Evolutionary conservation across 106 monocot genomes (phyloP), one percentile per base, ranked within the genome.

Genomic region (Allium cepa): DNA sequence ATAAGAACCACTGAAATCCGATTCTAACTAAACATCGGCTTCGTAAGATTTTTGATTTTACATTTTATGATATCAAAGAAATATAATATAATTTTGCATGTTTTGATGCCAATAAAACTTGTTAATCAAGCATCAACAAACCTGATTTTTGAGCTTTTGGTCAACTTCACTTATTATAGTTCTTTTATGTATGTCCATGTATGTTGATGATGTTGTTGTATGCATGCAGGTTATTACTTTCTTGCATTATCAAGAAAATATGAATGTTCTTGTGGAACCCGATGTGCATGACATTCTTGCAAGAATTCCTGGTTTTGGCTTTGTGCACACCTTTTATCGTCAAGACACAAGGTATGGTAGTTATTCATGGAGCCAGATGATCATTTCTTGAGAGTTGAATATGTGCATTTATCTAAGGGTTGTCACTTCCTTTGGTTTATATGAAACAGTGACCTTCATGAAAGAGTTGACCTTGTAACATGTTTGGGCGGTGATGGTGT

Each of bases 401-500:
- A 36, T 36, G 16, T 74, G 45, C 55, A 36, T 69, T 46, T 56
- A 69, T 69, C 27, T 45, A 15, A 26, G 26, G 26, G 12, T 69
- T 69, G 8, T 69, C 36, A 55, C 15, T 69, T 18, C 15, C 56
- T 69, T 69, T 45, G 15, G 56, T 69, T 61, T 47, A 62, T 27
- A 12, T 48, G 66, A 78, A 79, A 72, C 79, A 99, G 99, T 66
- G 87, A 99, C 68, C 99, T 99, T 85, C 99, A 99, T 73, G 99
- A 99, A 72, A 87, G 93, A 80, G 90, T 99, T 84, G 99, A 99
- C 77, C 85, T 99, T 67, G 90, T 99, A 48, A 71, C 93, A 49
- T 99, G 93, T 79, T 83, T 99, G 83, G 99, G 99, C 66, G 99
- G 99, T 26, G 99, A 99, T 82, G 99, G 99, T 64, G 93, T 99